These are phyloP conservation scores for Plasmodium chabaudi DNA, from an alignment of 169 alveolate species.

Conservation along the genomic window DNA sequence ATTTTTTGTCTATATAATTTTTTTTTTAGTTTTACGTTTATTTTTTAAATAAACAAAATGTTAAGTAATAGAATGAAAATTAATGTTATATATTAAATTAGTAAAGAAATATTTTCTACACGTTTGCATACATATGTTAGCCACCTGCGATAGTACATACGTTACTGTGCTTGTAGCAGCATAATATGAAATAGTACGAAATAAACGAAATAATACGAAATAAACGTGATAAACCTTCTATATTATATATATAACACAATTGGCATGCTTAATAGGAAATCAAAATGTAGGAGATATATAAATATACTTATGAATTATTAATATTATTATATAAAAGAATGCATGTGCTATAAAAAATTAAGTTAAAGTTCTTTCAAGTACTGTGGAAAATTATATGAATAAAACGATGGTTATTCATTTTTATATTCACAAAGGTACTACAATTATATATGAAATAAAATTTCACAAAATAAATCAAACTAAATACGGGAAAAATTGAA, in stretches of 20 bases:
- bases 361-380: background rate
- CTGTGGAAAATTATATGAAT: background rate
- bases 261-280: background rate
- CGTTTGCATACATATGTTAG: too few species aligned
- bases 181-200: background rate
- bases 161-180: too few species aligned
- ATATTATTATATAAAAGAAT: background rate
- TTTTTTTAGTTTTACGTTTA: background rate
- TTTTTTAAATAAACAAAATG: background rate
- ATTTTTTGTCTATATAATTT: background rate
- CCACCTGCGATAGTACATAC: too few species aligned
- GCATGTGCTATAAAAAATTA: background rate
- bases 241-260: too few species aligned
- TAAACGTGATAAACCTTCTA: background rate
- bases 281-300: background rate
- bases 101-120: background rate
- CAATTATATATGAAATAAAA: background rate
- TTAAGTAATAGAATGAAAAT: conserved; percentile 1
- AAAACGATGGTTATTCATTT: background rate
- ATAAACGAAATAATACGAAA: too few species aligned
- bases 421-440: background rate
- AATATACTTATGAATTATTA: background rate
- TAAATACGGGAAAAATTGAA: background rate
- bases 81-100: background rate
- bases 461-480: background rate